Evolutionary conservation across 495 filamentous ascomycete species (phyloP).

Genomic region (Xylaria telfairii): DNA sequence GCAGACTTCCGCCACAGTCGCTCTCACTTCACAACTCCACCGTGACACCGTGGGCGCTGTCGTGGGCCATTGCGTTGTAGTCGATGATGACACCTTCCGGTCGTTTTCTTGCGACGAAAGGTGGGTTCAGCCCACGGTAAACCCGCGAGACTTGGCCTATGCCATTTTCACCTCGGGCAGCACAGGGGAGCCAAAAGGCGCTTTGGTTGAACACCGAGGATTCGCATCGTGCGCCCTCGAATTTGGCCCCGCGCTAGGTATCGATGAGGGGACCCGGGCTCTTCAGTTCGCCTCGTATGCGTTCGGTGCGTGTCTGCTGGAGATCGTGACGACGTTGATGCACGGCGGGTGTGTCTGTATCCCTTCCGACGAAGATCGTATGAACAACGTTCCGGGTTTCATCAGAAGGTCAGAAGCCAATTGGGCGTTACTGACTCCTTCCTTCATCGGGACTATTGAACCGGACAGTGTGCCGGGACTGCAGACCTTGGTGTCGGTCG

Average conservation of each 20-base stretch:
- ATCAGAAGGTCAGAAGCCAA: conserved; percentile 38
- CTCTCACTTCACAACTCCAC: conserved; percentile 16
- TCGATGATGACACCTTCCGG: conserved; percentile 17
- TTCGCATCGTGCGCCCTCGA: conserved; percentile 43
- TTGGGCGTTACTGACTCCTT: conserved; percentile 47
- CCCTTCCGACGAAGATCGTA: conserved; percentile 39
- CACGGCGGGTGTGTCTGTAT: conserved; percentile 44
- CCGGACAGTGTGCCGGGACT: conserved; percentile 34
- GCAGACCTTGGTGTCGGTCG: conserved; percentile 35
- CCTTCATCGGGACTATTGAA: conserved; percentile 38
- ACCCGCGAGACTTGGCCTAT: conserved; percentile 33
- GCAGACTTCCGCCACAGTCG: conserved; percentile 28
- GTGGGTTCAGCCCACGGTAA: conserved; percentile 14
- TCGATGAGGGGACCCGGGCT: conserved; percentile 50
- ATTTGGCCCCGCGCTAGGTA: conserved; percentile 42
- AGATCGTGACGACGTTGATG: conserved; percentile 62
- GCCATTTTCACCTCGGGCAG: conserved; percentile 49
- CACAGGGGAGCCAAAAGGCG: conserved; percentile 51
- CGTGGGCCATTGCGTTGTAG: conserved; percentile 3
- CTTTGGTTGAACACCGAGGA: conserved; percentile 44
- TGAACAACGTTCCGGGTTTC: conserved; percentile 37
- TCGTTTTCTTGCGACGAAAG: conserved; percentile 11
- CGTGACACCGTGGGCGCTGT: background rate
- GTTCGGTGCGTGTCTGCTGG: conserved; percentile 62
- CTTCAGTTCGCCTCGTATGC: conserved; percentile 67